Conservation (phyloP, 202 grass and related monocot genomes). For the Zizania palustris region DNA sequence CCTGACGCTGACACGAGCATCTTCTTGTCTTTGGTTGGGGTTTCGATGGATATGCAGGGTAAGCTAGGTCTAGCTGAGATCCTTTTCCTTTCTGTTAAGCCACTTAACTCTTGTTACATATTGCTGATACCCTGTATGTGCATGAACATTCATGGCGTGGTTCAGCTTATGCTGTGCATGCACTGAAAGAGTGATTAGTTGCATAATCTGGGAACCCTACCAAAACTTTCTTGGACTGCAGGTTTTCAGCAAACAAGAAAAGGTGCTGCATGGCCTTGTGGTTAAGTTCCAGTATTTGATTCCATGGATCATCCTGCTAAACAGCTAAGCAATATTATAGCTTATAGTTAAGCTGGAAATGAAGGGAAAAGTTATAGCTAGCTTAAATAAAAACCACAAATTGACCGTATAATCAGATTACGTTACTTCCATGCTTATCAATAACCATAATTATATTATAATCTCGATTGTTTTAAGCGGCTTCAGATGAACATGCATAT, state of each 20-base stretch:
- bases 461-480: no score
- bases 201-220: neutral
- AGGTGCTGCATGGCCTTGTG: no score
- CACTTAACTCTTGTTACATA: neutral
- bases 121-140: neutral
- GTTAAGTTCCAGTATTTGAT: slow-evolving; percentile 35
- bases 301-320: neutral
- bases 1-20: slow-evolving; percentile 27
- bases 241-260: no score
- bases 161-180: neutral
- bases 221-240: neutral
- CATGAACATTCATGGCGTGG: neutral
- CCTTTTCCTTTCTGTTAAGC: neutral
- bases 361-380: no score
- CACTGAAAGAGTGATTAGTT: neutral
- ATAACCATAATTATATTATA: no score
- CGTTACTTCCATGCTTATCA: no score
- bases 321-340: neutral
- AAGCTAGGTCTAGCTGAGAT: neutral
- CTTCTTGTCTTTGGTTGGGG: neutral
- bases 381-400: no score
- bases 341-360: no score
- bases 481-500: no score
- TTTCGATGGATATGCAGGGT: neutral
- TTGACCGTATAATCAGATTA: no score